Evolutionary conservation across 257 asterid genomes (phyloP), one percentile per base, ranked within the genome.

Genomic region (Penstemon newberryi): DNA sequence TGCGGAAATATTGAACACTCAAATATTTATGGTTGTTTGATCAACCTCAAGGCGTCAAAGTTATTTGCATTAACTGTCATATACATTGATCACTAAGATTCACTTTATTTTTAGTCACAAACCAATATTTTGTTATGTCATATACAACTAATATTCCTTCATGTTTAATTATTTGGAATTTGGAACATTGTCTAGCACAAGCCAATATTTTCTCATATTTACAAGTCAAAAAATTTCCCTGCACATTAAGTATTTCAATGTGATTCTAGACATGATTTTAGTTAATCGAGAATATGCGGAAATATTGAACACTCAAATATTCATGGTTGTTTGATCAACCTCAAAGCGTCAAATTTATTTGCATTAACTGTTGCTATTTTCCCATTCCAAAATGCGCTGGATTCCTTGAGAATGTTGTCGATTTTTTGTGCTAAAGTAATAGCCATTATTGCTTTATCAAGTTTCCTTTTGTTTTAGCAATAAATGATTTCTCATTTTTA

Each of bases 371-470:
- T 18, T 61, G 41, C 40, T 4, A 13, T 9, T 49, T 49, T 10
- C 54, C 15, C 40, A 5, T 63, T 68, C 61, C 67, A 50, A 49
- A 57, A 69, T 65, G 18, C 55, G 10, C 7, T 60, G 36, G 6
- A 57, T 52, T 63, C 15, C 7, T 54, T 66, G 33, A 60, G 49
- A 57, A 64, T 36, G 39, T 39, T 11, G 33, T 40, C 12, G 5
- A 49, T 12, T 12, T 55, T 66, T 25, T 67, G 15, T 45, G 59
- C 61, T 45, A 36, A 43, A 36, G 36, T 70, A n/a, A 50, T 56
- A 56, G 52, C 66, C 47, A 36, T 47, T 36, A 51, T 60, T 70
- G 59, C 66, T 43, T 67, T 60, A 50, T 37, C 58, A 18, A 67
- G 18, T 60, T 63, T 60, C n/a, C 62, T 3, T 69, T 52, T 18